Evolutionary conservation across 148 eudicot species (phyloP).

Genomic region (Bassia scoparia): DNA sequence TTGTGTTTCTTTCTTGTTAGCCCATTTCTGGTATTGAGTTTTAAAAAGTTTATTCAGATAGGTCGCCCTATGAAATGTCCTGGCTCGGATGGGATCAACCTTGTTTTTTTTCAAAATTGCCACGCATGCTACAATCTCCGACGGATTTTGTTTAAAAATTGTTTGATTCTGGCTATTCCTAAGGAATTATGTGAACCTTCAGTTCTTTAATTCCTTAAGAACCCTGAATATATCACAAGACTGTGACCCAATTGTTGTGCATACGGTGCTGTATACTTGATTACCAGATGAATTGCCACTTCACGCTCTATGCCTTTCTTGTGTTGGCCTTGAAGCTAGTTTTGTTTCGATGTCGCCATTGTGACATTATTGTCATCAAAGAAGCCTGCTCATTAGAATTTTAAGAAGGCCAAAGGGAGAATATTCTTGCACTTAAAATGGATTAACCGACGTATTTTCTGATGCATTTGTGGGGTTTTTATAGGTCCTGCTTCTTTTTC

Average conservation of each 20-base stretch:
- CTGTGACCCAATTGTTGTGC: neutral
- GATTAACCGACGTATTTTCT: neutral
- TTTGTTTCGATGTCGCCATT: neutral
- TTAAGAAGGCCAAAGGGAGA: neutral
- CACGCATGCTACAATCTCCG: neutral
- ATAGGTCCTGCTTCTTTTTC: neutral
- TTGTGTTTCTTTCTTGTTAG: too few species aligned
- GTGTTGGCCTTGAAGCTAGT: neutral
- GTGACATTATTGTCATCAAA: neutral
- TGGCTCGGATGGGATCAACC: too few species aligned
- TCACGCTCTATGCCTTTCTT: neutral
- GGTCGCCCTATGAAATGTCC: too few species aligned
- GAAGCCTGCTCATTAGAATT: neutral
- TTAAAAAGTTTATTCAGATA: too few species aligned
- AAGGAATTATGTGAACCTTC: neutral
- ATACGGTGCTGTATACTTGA: neutral
- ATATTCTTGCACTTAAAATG: neutral
- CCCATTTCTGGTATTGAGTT: too few species aligned
- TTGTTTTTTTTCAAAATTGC: neutral
- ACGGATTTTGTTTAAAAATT: too few species aligned
- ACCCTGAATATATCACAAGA: neutral
- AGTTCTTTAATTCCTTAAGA: neutral
- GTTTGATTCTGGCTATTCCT: neutral
- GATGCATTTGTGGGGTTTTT: conserved; percentile 11
- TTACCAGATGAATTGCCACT: neutral